phyloP scores from a whole-genome alignment of 2,329 filamentous ascomycete genomes.

The Hymenoscyphus fructigenus region DNA sequence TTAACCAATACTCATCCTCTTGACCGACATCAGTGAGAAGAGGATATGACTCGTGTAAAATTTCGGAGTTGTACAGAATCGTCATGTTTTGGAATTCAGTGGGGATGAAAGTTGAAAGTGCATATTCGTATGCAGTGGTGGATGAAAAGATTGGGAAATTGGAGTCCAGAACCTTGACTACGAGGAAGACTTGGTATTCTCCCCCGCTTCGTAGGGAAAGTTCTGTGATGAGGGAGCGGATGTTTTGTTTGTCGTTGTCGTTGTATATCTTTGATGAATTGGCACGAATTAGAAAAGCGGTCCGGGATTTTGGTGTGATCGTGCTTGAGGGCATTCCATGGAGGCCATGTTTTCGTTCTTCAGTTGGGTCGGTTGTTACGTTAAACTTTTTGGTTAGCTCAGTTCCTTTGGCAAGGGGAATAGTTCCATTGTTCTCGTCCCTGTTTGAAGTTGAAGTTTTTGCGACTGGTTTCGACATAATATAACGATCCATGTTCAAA shows the following conservation, averaged over 20 bases:
- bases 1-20: slow-evolving; percentile 58
- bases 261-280: slow-evolving; percentile 81
- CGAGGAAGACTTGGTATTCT: slow-evolving; percentile 79
- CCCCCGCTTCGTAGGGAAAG: slow-evolving; percentile 74
- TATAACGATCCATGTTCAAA: slow-evolving; percentile 65
- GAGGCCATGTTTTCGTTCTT: not conserved
- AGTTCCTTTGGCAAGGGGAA: not conserved
- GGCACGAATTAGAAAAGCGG: slow-evolving; percentile 68
- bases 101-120: slow-evolving; percentile 65
- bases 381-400: not conserved
- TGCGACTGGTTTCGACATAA: not conserved
- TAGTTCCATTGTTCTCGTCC: not conserved
- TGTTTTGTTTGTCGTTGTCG: slow-evolving; percentile 72
- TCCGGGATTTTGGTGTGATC: not conserved
- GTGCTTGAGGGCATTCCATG: not conserved
- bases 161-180: slow-evolving; percentile 81
- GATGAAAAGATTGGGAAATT: slow-evolving; percentile 78
- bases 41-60: slow-evolving; percentile 77
- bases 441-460: not conserved
- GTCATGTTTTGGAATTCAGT: slow-evolving; percentile 78
- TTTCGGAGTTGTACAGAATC: slow-evolving; percentile 80
- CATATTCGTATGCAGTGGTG: slow-evolving; percentile 68
- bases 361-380: too few relatives aligned
- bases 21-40: not conserved
- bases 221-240: slow-evolving; percentile 79